Conservation (phyloP, 192 early-diverging fungal genomes). For the Coemansia sp. region DNA sequence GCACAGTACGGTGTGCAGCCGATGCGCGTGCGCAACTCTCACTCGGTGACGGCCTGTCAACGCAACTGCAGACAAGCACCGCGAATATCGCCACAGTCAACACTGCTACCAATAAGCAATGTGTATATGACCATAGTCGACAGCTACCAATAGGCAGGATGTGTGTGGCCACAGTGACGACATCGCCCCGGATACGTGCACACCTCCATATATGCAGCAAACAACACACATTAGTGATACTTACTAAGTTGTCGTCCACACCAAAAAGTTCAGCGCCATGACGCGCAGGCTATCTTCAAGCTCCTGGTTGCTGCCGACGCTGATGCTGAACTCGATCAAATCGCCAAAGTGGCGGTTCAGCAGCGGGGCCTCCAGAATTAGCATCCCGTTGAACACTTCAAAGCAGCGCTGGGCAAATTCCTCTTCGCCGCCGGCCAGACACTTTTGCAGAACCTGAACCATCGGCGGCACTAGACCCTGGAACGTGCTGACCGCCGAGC, state of each 20-base stretch:
- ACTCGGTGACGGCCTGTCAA: neutral
- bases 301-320: conserved; percentile 66
- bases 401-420: conserved; percentile 76
- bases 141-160: too few relatives aligned
- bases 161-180: neutral
- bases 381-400: conserved; percentile 82
- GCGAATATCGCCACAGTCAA: too few relatives aligned
- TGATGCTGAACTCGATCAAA: conserved; percentile 79
- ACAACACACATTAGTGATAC: conserved; percentile 19
- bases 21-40: neutral
- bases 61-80: too few relatives aligned
- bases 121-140: too few relatives aligned
- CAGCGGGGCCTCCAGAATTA: conserved; percentile 78
- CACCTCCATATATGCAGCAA: neutral
- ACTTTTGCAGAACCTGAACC: conserved; percentile 81
- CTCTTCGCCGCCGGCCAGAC: conserved; percentile 71
- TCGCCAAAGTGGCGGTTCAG: conserved; percentile 76
- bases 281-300: conserved; percentile 71
- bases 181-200: neutral
- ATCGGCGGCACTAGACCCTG: conserved; percentile 76
- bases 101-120: too few relatives aligned
- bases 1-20: too few relatives aligned
- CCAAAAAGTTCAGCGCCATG: conserved; percentile 75
- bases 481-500: conserved; percentile 70
- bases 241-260: conserved; percentile 67